These are phyloP conservation scores for Termitomyces sp. DNA, from an alignment of 768 basidiomycete species.

Conservation along the genomic window DNA sequence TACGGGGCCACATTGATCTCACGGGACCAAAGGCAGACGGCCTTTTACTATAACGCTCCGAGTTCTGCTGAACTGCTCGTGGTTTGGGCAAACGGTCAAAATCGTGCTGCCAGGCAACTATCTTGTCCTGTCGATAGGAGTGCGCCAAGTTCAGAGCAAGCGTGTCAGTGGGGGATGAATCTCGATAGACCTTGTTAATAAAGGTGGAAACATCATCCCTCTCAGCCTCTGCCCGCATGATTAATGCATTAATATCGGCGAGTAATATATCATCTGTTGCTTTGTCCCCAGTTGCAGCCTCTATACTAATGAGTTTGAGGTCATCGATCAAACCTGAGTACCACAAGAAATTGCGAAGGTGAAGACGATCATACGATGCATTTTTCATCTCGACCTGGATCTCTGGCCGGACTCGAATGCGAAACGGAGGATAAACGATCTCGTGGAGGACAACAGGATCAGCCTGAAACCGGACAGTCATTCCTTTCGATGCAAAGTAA, in stretches of 20 bases:
- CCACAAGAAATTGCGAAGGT: slow-evolving; percentile 68
- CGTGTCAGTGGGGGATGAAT: slow-evolving; percentile 78
- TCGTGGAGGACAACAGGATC: slow-evolving; percentile 82
- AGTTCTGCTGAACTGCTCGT: slow-evolving; percentile 38
- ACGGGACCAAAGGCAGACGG: slow-evolving; percentile 65
- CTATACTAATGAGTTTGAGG: slow-evolving; percentile 69
- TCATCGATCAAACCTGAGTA: slow-evolving; percentile 73
- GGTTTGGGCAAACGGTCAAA: slow-evolving; percentile 81
- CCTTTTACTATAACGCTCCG: slow-evolving; percentile 48
- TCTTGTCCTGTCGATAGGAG: slow-evolving; percentile 84
- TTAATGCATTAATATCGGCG: slow-evolving; percentile 58
- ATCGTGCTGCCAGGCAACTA: slow-evolving; percentile 95
- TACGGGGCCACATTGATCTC: slow-evolving; percentile 65
- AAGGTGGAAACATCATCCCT: slow-evolving; percentile 65
- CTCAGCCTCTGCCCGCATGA: slow-evolving; percentile 70
- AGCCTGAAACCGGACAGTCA: slow-evolving; percentile 86
- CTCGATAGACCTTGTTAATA: slow-evolving; percentile 76
- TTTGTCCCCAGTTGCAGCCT: slow-evolving; percentile 76
- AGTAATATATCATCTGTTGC: slow-evolving; percentile 59
- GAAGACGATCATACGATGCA: slow-evolving; percentile 75
- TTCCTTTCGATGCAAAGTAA: slow-evolving; percentile 79
- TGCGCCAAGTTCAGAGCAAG: slow-evolving; percentile 84
- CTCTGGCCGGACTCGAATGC: slow-evolving; percentile 81
- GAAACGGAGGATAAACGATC: slow-evolving; percentile 83
- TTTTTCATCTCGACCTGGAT: slow-evolving; percentile 89